Evolutionary conservation across 1,284 basidiomycete species (phyloP).

Genomic region (Ustilago xerochloae): DNA sequence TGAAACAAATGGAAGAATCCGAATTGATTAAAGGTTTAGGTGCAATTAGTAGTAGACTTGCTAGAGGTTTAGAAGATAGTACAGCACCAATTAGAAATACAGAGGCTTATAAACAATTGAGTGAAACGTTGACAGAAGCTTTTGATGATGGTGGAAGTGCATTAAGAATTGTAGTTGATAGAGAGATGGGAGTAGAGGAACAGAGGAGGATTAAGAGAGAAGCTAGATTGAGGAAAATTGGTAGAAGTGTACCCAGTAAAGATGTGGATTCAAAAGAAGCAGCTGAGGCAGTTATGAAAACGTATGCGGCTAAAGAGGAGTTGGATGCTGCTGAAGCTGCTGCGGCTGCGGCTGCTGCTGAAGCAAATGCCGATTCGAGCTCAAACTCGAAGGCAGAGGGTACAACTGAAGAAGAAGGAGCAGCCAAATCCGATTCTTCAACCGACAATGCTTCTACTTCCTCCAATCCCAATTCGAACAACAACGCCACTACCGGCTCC

Average conservation of each 20-base stretch:
- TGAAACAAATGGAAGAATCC: constrained; percentile 92
- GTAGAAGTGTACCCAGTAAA: constrained; percentile 53
- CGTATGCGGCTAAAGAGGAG: constrained; percentile 51
- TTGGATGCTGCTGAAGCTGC: constrained; percentile 24
- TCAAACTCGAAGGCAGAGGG: constrained; percentile 9
- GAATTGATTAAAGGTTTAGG: constrained; percentile 81
- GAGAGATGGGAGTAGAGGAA: constrained; percentile 79
- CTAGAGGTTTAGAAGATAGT: constrained; percentile 57
- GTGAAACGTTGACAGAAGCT: constrained; percentile 88
- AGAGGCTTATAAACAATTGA: constrained; percentile 89
- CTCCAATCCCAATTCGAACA: too few relatives aligned
- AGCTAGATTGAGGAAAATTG: constrained; percentile 64
- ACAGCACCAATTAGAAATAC: constrained; percentile 82
- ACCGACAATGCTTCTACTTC: not conserved
- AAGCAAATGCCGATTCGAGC: constrained; percentile 5
- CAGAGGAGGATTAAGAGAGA: constrained; percentile 69
- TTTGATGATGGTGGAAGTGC: constrained; percentile 92
- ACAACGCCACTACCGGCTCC: too few relatives aligned
- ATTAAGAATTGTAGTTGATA: constrained; percentile 66
- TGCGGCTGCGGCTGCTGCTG: constrained; percentile 6
- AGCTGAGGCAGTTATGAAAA: constrained; percentile 51
- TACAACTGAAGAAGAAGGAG: not conserved
- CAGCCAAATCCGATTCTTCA: not conserved
- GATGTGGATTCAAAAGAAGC: constrained; percentile 59
- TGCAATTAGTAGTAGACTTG: constrained; percentile 56